Conservation (phyloP, 768 basidiomycete species). For the Kwoniella botswanensis region DNA sequence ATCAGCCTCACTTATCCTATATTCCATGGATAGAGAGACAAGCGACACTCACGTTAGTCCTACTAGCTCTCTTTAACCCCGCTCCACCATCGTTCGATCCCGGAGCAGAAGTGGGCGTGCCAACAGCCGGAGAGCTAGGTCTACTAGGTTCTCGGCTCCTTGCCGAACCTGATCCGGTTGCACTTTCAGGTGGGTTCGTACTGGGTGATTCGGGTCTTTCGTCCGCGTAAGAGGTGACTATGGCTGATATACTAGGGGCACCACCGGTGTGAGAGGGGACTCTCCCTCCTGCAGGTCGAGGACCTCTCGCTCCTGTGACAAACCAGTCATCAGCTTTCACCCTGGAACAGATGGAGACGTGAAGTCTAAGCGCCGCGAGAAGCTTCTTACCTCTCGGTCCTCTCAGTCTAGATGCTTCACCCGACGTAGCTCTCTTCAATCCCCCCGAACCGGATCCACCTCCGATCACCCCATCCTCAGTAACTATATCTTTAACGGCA, state of each 20-base stretch:
- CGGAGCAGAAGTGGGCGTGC: conserved; percentile 4
- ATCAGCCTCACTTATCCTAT: conserved; percentile 2
- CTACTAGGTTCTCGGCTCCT: conserved; percentile 22
- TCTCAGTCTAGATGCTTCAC: conserved; percentile 41
- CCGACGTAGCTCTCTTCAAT: conserved; percentile 42
- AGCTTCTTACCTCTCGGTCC: conserved; percentile 44
- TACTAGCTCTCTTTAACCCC: conserved; percentile 24
- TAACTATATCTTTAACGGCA: conserved; percentile 5
- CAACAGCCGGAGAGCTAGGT: conserved; percentile 19
- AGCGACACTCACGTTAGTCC: conserved; percentile 10
- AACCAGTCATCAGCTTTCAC: neutral
- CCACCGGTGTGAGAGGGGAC: conserved; percentile 25
- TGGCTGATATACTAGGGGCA: conserved; percentile 13
- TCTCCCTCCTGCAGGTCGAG: conserved; percentile 43
- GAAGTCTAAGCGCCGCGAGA: no score
- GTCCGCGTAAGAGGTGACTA: conserved; percentile 19
- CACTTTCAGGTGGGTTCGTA: neutral
- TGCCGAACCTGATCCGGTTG: conserved; percentile 4
- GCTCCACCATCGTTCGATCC: conserved; percentile 11
- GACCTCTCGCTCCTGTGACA: conserved; percentile 40
- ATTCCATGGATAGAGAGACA: neutral
- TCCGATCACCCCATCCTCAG: conserved; percentile 23
- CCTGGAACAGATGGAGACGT: no score
- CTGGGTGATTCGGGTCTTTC: neutral
- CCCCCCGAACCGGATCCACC: conserved; percentile 9